phyloP scores from a whole-genome alignment of 228 moss, liverwort and hornwort genomes.

The Sphagnum magellanicum region DNA sequence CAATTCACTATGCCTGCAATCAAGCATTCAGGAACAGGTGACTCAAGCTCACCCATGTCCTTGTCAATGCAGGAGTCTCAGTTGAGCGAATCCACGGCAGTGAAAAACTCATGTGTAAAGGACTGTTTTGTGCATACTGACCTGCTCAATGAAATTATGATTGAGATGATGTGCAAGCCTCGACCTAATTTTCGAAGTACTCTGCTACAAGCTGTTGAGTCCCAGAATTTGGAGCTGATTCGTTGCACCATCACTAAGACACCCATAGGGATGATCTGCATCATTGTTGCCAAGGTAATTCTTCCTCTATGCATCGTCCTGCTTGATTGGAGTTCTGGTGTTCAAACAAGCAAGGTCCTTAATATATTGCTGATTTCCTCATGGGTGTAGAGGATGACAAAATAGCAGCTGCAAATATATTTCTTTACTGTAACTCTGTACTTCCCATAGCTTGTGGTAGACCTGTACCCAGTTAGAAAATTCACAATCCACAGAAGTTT shows the following conservation, averaged over 20 bases:
- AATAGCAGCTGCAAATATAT: no score
- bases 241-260: slow-evolving; percentile 27
- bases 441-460: no score
- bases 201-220: slow-evolving; percentile 28
- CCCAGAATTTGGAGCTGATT: slow-evolving; percentile 22
- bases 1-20: slow-evolving; percentile 17
- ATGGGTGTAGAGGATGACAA: no score
- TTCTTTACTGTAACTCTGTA: no score
- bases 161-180: slow-evolving; percentile 38
- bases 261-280: slow-evolving; percentile 21
- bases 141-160: slow-evolving; percentile 10
- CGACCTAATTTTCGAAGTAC: slow-evolving; percentile 26
- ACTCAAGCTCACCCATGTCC: slow-evolving; percentile 10
- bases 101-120: slow-evolving; percentile 17
- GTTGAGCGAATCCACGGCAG: not conserved
- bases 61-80: not conserved
- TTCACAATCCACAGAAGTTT: no score
- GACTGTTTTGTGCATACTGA: slow-evolving; percentile 36
- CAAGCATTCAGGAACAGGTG: not conserved
- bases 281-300: slow-evolving; percentile 33
- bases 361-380: no score
- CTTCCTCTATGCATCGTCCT: not conserved
- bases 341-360: no score
- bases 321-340: no score
- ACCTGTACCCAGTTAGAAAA: no score